Evolutionary conservation across 108 stramenopile genomes (phyloP), one percentile per base, ranked within the genome.

Genomic region (Cyclotella choctawhatcheeana): DNA sequence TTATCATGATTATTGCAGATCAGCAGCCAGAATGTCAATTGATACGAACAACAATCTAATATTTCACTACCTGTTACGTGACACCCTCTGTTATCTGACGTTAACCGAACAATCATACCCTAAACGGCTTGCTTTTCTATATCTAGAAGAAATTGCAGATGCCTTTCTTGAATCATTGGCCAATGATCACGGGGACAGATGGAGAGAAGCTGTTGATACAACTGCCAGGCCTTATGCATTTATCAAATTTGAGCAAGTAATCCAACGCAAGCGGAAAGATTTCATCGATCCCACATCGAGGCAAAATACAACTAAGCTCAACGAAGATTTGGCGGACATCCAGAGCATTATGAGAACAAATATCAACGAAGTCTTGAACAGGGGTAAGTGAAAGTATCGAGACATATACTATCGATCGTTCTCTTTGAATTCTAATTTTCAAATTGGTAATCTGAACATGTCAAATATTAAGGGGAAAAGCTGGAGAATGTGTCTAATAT

Each of bases 261-360:
- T 99, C 66, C 97, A 98, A 83, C 83, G 93, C 13, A 96, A 95
- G 74, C 89, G 96, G 59, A 86, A 88, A 53, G 97, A 98, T 31
- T 99, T 90, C 71, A 78, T 86, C 40, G 97, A 99, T 71, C 95
- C 96, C 20, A 87, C 85, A 3, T 89, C 88, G 30, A 64, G 89
- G 12, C 76, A 85, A 55, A 92, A 89, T 65, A 86, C 85, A 53
- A 88, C 91, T 27, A 94, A 95, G 77, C 75, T 99, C 29, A 96
- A 97, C 76, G 92, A 96, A 53, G 98, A 99, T 63, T 79, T 99
- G 64, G 89, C 86, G 27, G 97, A 97, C 67, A 98, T 99, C 80
- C 96, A 97, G 67, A 90, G 77, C 58, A 98, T 99, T 64, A 98
- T 98, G 97, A 82, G 85, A 69, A 94, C 92, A 62, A 99, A 98